Evolutionary conservation across 148 eudicot species (phyloP).

Genomic region (Nyssa sinensis): DNA sequence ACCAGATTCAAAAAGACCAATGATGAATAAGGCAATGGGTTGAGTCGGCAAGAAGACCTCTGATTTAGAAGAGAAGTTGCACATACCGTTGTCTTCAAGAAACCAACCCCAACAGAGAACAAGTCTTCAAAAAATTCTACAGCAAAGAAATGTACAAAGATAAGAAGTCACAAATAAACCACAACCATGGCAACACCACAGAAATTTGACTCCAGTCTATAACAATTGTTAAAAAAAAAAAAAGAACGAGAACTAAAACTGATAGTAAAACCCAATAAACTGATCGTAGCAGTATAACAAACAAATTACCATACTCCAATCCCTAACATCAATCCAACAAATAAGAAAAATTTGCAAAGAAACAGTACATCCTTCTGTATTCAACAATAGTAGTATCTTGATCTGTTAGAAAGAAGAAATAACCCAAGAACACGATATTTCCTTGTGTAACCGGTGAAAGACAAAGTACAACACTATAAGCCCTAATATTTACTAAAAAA

Average conservation of each 20-base stretch:
- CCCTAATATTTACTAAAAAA: not conserved
- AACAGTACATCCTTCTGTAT: not conserved
- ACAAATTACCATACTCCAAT: not conserved
- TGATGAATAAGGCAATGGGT: constrained; percentile 27
- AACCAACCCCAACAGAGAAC: constrained; percentile 19
- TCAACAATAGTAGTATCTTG: not conserved
- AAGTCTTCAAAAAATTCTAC: constrained; percentile 27
- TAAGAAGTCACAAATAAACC: constrained; percentile 5
- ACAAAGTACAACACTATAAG: not conserved
- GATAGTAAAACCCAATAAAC: not conserved
- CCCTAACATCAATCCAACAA: not conserved
- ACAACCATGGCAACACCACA: not conserved
- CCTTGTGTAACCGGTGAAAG: not conserved
- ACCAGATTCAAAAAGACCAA: constrained; percentile 53
- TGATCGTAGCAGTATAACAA: not conserved
- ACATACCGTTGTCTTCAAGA: constrained; percentile 42
- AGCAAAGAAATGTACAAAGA: not conserved
- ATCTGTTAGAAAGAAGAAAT: not conserved
- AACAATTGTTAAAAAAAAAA: not conserved
- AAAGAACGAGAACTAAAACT: no score
- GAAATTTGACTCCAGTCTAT: not conserved
- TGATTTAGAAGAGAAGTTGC: constrained; percentile 29
- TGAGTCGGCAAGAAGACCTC: constrained; percentile 28
- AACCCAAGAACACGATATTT: no score
- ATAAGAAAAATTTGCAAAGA: not conserved